Conservation (phyloP, 2,329 filamentous ascomycete species). For the Clonostachys rosea region DNA sequence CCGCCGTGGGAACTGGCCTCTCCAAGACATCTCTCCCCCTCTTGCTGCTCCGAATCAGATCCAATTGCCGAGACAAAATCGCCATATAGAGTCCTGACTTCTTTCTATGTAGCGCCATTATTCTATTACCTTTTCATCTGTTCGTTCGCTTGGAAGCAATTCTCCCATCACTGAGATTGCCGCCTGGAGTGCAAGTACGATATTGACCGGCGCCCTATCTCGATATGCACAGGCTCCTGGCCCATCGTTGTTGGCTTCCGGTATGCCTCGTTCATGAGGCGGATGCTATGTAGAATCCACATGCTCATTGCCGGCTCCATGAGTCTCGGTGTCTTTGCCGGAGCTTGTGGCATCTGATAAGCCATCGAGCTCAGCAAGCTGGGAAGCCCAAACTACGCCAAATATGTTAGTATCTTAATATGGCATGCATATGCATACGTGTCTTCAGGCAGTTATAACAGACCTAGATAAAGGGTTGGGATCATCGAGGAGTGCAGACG, state of each 20-base stretch:
- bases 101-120: conserved; percentile 1
- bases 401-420: conserved; percentile 1
- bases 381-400: conserved; percentile 12
- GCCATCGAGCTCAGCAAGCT: conserved; percentile 18
- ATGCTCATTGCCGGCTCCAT: conserved; percentile 37
- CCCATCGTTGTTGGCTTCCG: conserved; percentile 27
- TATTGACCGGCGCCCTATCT: neutral
- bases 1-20: conserved; percentile 20
- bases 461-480: conserved; percentile 9
- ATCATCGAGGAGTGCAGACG: conserved; percentile 4
- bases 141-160: conserved; percentile 3
- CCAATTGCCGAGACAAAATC: conserved; percentile 17
- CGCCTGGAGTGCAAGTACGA: conserved; percentile 1
- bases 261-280: conserved; percentile 34
- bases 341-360: conserved; percentile 17
- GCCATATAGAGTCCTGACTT: conserved; percentile 17
- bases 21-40: conserved; percentile 25
- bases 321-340: conserved; percentile 32
- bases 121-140: neutral
- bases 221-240: no score
- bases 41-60: conserved; percentile 26
- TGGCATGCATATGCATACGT: no score
- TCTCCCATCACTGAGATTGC: conserved; percentile 3
- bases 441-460: conserved; percentile 26
- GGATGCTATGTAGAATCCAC: conserved; percentile 34